Evolutionary conservation across 176 grass and related monocot species (phyloP), one percentile per base, ranked within the genome.

Genomic region (Themeda triandra): DNA sequence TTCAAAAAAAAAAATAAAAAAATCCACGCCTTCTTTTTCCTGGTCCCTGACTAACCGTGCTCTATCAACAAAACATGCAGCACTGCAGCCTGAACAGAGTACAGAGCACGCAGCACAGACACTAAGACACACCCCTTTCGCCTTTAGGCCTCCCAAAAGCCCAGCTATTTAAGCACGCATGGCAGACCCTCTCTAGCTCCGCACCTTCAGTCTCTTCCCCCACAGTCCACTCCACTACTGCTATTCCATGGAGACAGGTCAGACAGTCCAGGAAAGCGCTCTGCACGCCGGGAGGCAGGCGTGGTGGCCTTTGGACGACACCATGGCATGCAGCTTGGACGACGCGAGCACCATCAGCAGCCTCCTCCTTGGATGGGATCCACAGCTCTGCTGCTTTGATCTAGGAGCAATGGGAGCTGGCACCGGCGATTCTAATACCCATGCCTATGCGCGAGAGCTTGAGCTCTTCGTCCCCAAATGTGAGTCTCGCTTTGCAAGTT

Each of bases 151-250:
- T 83, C 85, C 78, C 75, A 85, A 95, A 90, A 90, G 85, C 54
- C 76, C 83, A 67, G 78, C 82, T 95, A 86, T 88, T 92, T 88
- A 90, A 83, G 76, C 71, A 68, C 81, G 85, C 63, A 87, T 69
- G 78, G 31, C 88, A 65, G 41, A 37, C 64, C 39, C 79, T 56
- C 65, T 25, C 42, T 80, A 24, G 41, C 24, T 29, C 13, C 15
- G 21, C 76, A 24, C 60, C 24, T 60, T 39, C 59, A 36, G 59
- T 18, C 58, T 53, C 58, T 71, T 17, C 33, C 83, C 73, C 73
- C 72, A 73, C 37, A 53, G 8, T 82, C 71, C 28, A 65, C 63
- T 28, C 14, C 46, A 49, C 46, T 3, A 0, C 72, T 63, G 51
- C 64, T 46, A 5, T 7, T 41, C 30, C 73, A 81, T 86, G 84